Percentiles rank a stretch among this genome's conserved stretches.
phyloP scores from a whole-genome alignment of 202 grass and related monocot species.

The Setaria italica region DNA sequence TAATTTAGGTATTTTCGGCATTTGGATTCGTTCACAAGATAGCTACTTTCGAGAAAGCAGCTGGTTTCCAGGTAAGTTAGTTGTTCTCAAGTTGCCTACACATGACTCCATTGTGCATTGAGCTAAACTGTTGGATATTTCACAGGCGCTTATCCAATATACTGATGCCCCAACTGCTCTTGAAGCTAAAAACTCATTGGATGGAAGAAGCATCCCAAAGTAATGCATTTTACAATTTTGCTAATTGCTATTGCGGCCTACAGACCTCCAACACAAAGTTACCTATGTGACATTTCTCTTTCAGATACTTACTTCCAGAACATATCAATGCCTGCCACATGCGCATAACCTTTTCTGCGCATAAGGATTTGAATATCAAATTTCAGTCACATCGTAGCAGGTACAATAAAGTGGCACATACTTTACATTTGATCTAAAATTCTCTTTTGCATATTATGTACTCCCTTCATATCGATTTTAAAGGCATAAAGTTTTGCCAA shows the following conservation, averaged over 20 bases:
- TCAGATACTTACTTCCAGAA: conserved; percentile 86
- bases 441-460: conserved; percentile 5
- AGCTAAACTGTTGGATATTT: conserved; percentile 35
- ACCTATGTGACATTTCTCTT: conserved; percentile 33
- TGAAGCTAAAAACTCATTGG: conserved; percentile 88
- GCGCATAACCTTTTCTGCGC: conserved; percentile 90
- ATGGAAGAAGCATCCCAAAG: conserved; percentile 99
- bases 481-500: background rate
- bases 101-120: background rate
- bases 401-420: conserved; percentile 30
- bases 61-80: conserved; percentile 84
- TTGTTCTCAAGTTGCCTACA: background rate
- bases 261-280: background rate
- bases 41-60: conserved; percentile 99
- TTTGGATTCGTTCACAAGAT: conserved; percentile 99
- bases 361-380: conserved; percentile 91
- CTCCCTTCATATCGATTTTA: background rate
- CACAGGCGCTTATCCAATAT: conserved; percentile 90
- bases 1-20: conserved; percentile 84
- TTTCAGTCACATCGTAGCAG: conserved; percentile 92
- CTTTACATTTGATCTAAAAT: background rate
- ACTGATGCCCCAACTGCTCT: conserved; percentile 88
- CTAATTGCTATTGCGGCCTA: conserved; percentile 5
- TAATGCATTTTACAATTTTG: conserved; percentile 39
- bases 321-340: conserved; percentile 74